A percentile compares a stretch with the other conserved stretches of the same genome.
Evolutionary conservation across 2,329 filamentous ascomycete species (phyloP).

Genomic region (Curvularia verruculosa): DNA sequence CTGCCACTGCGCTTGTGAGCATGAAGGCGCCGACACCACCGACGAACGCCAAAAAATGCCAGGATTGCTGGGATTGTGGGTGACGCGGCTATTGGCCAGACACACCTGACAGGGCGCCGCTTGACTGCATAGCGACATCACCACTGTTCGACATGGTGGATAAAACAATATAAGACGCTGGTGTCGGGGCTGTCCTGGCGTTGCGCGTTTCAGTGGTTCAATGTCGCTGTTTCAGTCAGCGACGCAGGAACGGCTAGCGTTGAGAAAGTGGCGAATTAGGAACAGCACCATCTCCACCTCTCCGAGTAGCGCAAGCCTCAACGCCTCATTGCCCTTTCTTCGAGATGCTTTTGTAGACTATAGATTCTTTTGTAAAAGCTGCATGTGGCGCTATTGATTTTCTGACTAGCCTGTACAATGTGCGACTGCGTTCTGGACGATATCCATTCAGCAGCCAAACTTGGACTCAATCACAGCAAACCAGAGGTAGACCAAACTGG

Average conservation of each 20-base stretch:
- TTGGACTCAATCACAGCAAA: not conserved
- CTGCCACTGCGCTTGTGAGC: conserved; percentile 11
- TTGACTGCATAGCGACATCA: conserved; percentile 5
- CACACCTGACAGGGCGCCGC: conserved; percentile 3
- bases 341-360: not conserved
- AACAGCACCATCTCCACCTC: not conserved
- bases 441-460: not conserved
- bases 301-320: not conserved
- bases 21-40: conserved; percentile 10
- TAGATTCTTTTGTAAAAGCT: not conserved
- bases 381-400: not conserved
- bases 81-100: conserved; percentile 12
- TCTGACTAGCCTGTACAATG: not conserved
- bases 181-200: conserved; percentile 31
- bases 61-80: not conserved
- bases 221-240: conserved; percentile 26
- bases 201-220: conserved; percentile 29
- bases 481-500: not conserved
- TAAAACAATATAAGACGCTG: conserved; percentile 29
- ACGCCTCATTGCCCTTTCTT: not conserved
- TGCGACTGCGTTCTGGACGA: not conserved
- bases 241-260: conserved; percentile 4
- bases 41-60: conserved; percentile 7
- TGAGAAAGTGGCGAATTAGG: not conserved
- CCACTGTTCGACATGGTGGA: conserved; percentile 10